These are phyloP conservation scores for Fusarium albosuccineum DNA, from an alignment of 2,329 filamentous ascomycete species.

Conservation along the genomic window DNA sequence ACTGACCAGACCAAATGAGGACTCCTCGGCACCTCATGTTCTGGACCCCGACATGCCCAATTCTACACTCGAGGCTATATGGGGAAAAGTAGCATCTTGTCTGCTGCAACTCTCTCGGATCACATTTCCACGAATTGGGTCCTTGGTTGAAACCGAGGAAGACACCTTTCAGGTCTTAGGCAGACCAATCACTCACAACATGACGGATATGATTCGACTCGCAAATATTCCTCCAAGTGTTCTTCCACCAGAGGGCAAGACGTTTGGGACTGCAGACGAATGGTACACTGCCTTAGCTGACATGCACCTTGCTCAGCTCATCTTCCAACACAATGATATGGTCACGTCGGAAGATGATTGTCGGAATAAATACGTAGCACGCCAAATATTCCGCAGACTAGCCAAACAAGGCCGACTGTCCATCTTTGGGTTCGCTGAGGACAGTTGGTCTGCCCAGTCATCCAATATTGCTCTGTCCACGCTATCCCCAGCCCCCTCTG, in stretches of 20 bases:
- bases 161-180: constrained; percentile 45
- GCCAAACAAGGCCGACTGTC: constrained; percentile 46
- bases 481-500: constrained; percentile 33
- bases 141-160: constrained; percentile 45
- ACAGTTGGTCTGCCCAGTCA: constrained; percentile 48
- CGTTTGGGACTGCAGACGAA: constrained; percentile 48
- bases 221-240: constrained; percentile 42
- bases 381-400: constrained; percentile 55
- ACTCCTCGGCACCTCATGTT: background rate
- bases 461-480: constrained; percentile 16
- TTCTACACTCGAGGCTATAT: constrained; percentile 48
- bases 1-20: background rate
- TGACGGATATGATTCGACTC: constrained; percentile 54
- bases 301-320: constrained; percentile 55
- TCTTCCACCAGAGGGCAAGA: constrained; percentile 38
- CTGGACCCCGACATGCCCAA: constrained; percentile 46
- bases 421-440: constrained; percentile 46
- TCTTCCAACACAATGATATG: constrained; percentile 57
- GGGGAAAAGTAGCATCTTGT: constrained; percentile 54
- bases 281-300: constrained; percentile 56
- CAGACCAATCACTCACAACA: constrained; percentile 57
- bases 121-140: constrained; percentile 56
- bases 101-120: constrained; percentile 54
- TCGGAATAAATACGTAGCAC: constrained; percentile 58
- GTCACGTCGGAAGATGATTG: constrained; percentile 54